Conservation (phyloP, 192 early-diverging fungal species). For the Spinellus fusiger region DNA sequence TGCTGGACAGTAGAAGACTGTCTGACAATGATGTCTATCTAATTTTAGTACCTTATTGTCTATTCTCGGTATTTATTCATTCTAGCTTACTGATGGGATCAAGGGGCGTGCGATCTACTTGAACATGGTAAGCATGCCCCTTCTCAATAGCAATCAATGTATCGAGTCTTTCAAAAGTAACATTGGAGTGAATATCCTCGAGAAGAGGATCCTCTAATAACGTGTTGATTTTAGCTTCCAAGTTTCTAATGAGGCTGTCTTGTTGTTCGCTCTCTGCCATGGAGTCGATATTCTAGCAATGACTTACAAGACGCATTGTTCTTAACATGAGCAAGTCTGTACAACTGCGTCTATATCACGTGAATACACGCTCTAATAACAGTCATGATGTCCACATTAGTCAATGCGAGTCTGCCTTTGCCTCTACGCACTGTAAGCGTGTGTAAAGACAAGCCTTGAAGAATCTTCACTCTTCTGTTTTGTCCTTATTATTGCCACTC, state of each 20-base stretch:
- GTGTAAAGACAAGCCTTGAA: too few species aligned
- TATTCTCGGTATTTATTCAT: not conserved
- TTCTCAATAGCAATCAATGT: slow-evolving; percentile 23
- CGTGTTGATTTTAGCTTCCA: slow-evolving; percentile 1
- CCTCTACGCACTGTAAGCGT: too few species aligned
- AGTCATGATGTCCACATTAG: too few species aligned
- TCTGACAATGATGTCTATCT: slow-evolving; percentile 9
- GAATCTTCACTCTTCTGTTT: not conserved
- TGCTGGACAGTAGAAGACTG: slow-evolving; percentile 16
- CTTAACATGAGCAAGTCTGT: too few species aligned
- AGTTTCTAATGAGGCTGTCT: not conserved
- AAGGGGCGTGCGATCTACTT: slow-evolving; percentile 8
- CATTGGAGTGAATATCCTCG: slow-evolving; percentile 2
- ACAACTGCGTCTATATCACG: too few species aligned
- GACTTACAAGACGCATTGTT: too few species aligned
- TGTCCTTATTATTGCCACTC: not conserved
- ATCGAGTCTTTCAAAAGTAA: slow-evolving; percentile 15
- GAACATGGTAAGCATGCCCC: slow-evolving; percentile 16
- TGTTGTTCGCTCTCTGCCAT: too few species aligned
- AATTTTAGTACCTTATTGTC: not conserved
- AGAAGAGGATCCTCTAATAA: slow-evolving; percentile 17
- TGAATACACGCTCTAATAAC: too few species aligned
- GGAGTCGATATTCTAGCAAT: too few species aligned
- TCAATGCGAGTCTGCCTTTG: too few species aligned
- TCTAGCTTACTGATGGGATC: slow-evolving; percentile 11